Evolutionary conservation across 2,329 filamentous ascomycete genomes (phyloP).

Genomic region (Aspergillus sp.): DNA sequence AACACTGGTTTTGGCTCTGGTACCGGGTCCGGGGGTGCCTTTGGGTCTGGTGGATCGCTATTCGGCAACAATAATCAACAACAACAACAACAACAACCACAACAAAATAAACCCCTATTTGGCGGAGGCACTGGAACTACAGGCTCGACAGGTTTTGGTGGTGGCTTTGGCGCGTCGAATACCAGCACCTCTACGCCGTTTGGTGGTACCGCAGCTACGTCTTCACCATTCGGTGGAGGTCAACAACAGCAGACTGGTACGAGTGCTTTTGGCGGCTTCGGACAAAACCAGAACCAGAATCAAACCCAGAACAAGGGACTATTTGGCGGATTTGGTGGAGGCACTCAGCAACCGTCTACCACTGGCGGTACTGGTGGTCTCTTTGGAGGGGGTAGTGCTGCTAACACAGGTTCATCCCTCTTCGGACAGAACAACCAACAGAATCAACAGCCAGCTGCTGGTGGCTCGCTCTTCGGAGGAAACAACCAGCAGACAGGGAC

Average conservation of each 20-base stretch:
- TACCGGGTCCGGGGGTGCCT: constrained; percentile 28
- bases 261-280: constrained; percentile 47
- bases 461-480: constrained; percentile 44
- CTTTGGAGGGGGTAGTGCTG: constrained; percentile 32
- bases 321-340: constrained; percentile 42
- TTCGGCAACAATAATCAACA: constrained; percentile 43
- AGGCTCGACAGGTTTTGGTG: constrained; percentile 27
- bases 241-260: constrained; percentile 30
- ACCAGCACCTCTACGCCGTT: constrained; percentile 41
- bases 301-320: constrained; percentile 39
- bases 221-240: constrained; percentile 35
- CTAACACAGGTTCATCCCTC: constrained; percentile 30
- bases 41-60: constrained; percentile 36
- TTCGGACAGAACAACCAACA: constrained; percentile 43
- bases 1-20: constrained; percentile 20
- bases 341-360: constrained; percentile 44
- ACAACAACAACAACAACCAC: constrained; percentile 28
- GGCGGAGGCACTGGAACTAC: constrained; percentile 22
- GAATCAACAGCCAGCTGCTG: constrained; percentile 33
- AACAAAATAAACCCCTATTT: constrained; percentile 36
- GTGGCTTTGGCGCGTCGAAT: constrained; percentile 39
- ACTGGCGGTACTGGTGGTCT: constrained; percentile 43
- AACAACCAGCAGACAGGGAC: constrained; percentile 33
- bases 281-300: constrained; percentile 35
- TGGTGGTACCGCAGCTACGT: constrained; percentile 25